phyloP scores from a whole-genome alignment of 75 land plant genomes.

The Chamaecyparis obtusa region DNA sequence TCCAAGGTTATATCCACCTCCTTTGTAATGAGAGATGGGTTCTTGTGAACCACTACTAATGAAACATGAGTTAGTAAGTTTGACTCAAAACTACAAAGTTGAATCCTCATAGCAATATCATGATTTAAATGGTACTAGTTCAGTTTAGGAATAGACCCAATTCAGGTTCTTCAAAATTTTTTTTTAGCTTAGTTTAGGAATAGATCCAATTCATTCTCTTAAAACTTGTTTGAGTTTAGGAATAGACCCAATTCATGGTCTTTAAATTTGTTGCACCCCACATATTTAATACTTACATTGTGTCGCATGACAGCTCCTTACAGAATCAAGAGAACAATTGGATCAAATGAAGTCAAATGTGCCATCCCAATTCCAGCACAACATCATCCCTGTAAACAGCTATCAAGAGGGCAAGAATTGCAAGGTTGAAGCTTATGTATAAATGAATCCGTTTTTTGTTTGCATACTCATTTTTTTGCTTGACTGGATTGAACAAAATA shows the following conservation, averaged over 20 bases:
- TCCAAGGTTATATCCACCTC: no score
- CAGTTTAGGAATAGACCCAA: no score
- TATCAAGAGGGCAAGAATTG: background rate
- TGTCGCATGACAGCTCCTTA: background rate
- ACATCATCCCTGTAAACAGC: background rate
- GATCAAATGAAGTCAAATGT: background rate
- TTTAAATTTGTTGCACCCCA: background rate
- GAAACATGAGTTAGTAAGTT: no score
- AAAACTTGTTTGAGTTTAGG: no score
- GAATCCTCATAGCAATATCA: no score
- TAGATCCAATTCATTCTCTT: no score
- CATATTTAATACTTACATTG: background rate
- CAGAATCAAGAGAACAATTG: background rate
- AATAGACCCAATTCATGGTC: no score
- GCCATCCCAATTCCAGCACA: background rate
- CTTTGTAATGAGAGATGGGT: no score
- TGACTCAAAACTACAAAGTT: no score
- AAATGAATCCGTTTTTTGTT: background rate
- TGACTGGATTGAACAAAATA: background rate
- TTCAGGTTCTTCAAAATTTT: no score
- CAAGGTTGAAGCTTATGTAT: background rate
- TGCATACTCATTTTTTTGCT: background rate
- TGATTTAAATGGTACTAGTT: no score
- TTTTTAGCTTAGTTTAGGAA: slow-evolving; percentile 1
- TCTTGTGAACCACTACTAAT: no score